A percentile compares a stretch with the other conserved stretches of the same genome.
Conservation (phyloP, 148 eudicot species). For the Chenopodium quinoa region DNA sequence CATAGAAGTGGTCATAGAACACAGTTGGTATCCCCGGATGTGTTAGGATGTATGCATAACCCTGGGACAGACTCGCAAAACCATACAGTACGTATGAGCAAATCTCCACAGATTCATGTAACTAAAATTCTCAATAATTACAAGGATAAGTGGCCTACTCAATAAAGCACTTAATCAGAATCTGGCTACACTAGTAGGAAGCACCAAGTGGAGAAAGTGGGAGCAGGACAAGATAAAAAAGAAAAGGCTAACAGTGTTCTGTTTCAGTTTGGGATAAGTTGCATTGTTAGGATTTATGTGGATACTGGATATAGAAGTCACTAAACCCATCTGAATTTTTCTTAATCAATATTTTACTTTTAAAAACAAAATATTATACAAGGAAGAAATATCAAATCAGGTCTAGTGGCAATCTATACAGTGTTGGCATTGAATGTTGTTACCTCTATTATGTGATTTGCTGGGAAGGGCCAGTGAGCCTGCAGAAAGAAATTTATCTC, state of each 20-base stretch:
- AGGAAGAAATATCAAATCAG: background rate
- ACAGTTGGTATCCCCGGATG: slow-evolving; percentile 88
- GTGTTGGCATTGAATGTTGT: background rate
- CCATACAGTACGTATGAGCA: background rate
- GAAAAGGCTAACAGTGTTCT: background rate
- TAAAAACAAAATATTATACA: background rate
- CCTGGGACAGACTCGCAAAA: slow-evolving; percentile 40
- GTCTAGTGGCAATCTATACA: background rate
- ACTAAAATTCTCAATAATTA: too few species aligned
- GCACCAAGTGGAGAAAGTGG: background rate
- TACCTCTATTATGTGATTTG: slow-evolving; percentile 88
- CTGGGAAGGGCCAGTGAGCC: slow-evolving; percentile 98
- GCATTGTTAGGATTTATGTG: background rate
- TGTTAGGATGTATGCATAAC: slow-evolving; percentile 88
- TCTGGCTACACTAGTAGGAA: background rate
- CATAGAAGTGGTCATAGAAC: slow-evolving; percentile 90
- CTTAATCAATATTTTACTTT: background rate
- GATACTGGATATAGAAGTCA: background rate
- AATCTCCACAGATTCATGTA: background rate
- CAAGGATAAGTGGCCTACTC: too few species aligned
- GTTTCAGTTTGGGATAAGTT: background rate
- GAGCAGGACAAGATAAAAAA: background rate
- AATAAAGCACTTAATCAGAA: background rate
- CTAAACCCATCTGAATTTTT: background rate
- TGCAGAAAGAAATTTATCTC: slow-evolving; percentile 33